These are phyloP conservation scores for Epichloe brachyelytri DNA, from an alignment of 2,329 filamentous ascomycete genomes.

Conservation along the genomic window DNA sequence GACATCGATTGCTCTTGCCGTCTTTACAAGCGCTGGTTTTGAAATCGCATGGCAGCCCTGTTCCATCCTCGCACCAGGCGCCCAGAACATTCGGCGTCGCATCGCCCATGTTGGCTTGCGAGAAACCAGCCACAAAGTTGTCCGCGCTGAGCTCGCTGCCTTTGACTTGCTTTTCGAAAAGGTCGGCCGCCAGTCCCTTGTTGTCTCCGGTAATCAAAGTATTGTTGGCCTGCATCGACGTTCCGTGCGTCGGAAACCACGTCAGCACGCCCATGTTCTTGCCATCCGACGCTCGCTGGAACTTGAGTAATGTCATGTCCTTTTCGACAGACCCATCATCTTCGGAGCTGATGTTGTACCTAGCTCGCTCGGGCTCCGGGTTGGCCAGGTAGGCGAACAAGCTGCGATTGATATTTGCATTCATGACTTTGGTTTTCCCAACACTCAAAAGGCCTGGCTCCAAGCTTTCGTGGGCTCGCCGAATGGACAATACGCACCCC, in stretches of 20 bases:
- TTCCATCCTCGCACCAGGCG: slow-evolving; percentile 76
- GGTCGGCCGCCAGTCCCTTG: slow-evolving; percentile 75
- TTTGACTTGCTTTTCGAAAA: slow-evolving; percentile 62
- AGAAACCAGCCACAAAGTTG: slow-evolving; percentile 78
- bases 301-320: slow-evolving; percentile 63
- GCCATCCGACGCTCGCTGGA: slow-evolving; percentile 56
- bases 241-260: slow-evolving; percentile 87
- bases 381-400: slow-evolving; percentile 77
- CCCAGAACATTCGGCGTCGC: slow-evolving; percentile 76
- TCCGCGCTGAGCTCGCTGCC: slow-evolving; percentile 42
- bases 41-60: slow-evolving; percentile 53
- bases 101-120: slow-evolving; percentile 81
- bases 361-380: slow-evolving; percentile 55
- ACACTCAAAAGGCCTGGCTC: slow-evolving; percentile 51
- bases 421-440: slow-evolving; percentile 45
- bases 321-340: slow-evolving; percentile 49
- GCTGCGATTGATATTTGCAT: slow-evolving; percentile 75
- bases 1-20: slow-evolving; percentile 53
- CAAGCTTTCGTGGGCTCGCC: slow-evolving; percentile 54
- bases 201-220: slow-evolving; percentile 83
- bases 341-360: slow-evolving; percentile 37
- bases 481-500: slow-evolving; percentile 66
- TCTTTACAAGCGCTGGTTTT: slow-evolving; percentile 68
- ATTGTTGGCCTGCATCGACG: slow-evolving; percentile 81
- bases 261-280: slow-evolving; percentile 71